These are phyloP conservation scores for Lasiodiplodia theobromae DNA, from an alignment of 2,329 filamentous ascomycete genomes.

Conservation along the genomic window DNA sequence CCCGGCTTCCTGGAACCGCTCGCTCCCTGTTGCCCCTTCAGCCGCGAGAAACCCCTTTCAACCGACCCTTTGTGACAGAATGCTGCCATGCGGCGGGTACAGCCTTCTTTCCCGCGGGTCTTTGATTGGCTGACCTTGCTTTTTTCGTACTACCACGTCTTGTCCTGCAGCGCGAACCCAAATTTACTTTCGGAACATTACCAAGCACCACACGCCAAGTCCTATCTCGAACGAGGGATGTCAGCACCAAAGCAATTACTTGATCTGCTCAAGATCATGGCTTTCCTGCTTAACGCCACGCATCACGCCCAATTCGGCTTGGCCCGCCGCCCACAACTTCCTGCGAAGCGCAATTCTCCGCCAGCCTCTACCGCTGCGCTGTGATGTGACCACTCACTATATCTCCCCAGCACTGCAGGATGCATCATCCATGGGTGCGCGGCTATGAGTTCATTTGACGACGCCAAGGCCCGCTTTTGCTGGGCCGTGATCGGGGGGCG, in stretches of 20 bases:
- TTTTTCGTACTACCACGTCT: neutral
- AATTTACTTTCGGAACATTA: neutral
- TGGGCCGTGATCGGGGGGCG: neutral
- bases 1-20: neutral
- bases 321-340: constrained; percentile 6
- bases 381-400: constrained; percentile 16
- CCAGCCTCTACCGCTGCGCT: constrained; percentile 7
- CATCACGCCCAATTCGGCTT: constrained; percentile 9
- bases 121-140: neutral
- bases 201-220: constrained; percentile 7
- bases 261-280: neutral
- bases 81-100: neutral
- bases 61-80: neutral
- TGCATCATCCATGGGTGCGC: neutral
- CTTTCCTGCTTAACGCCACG: neutral
- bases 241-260: neutral
- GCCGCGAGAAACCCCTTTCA: neutral
- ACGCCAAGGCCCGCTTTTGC: neutral
- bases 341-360: constrained; percentile 23
- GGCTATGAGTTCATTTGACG: neutral
- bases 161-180: neutral
- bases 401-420: neutral
- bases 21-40: neutral
- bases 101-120: neutral
- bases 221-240: neutral